Base-by-base conservation (phyloP, 176 grass and related monocot species). In the Oryza longistaminata region DNA sequence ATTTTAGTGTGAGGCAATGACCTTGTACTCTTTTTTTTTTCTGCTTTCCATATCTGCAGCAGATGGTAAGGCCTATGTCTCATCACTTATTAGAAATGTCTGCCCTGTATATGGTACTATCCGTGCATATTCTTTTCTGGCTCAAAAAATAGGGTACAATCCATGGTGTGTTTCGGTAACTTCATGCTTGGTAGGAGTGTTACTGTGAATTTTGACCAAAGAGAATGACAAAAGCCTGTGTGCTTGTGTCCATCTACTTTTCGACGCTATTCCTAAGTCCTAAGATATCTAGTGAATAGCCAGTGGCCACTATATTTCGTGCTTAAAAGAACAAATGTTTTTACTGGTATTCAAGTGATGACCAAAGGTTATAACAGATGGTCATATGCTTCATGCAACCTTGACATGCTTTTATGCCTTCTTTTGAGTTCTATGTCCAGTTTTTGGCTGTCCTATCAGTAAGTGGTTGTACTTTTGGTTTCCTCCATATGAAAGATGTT, bases 401-500 rank as follows among this genome's bases (percentile, higher is more conserved):
- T 15, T 73, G 12, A 55, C 3, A 75, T 34, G 37, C 35, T 74
- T 74, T 16, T 67, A 9, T 67, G 45, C 42, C 33, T 81, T 43
- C 70, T 71, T 26, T 70, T 61, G 0, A 37, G 46, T 71, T 77
- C 16, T 24, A 65, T 55, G 7, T 79, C 24, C 12, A 71, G 5
- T 72, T 88, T 70, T 22, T 71, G 33, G 29, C 19, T 85, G 21
- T 39, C 65, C 76, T 53, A 43, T 75, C 50, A 74, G 17, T 65
- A 27, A 46, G 11, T 65, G 68, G 66, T 62, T 42, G n/a, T 76
- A 62, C 17, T 58, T 71, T 29, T 75, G 71, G 33, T 15, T 5
- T 17, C 68, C 13, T 74, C 4, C 9, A 1, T 77, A 49, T 49
- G 26, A 61, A 74, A 74, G 48, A 60, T 66, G 42, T 37, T 16